Base-by-base conservation (phyloP, 257 asterid species). In the Ilex asprella region DNA sequence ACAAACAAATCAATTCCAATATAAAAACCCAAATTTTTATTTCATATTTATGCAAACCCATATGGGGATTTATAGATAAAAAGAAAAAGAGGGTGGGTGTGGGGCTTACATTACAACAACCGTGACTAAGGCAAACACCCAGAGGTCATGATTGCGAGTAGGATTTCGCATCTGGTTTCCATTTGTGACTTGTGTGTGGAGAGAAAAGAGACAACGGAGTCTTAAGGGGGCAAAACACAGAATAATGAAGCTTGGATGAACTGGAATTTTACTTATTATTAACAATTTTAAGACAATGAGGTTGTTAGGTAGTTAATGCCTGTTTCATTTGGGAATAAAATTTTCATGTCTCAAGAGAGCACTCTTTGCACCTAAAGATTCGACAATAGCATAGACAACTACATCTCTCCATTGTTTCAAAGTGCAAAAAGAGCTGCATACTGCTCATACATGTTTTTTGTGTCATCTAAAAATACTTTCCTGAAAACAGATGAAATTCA, bases 371-470 rank as follows among this genome's bases (percentile, higher is more conserved):
- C 84, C 78, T 65, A 92, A 70, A 30, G 97, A 89, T 75, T 85
- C 95, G 55, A 92, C 79, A 32, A 89, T 89, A 56, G 91, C 95
- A 67, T 91, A 78, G 30, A 84, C 55, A 63, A 97, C 97, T 74
- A 86, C 84, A 57, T 86, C 89, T 53, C 75, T 81, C 47, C 95
- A 91, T 65, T 80, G 71, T 92, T 92, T 39, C 99, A 81, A 65
- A 92, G 97, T 39, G 97, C 99, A 79, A 92, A 92, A 63, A 92
- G 96, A 60, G 96, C 95, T 68, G 78, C 91, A 75, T 89, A 92
- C 1, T 97, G 90, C 78, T 85, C 99, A 47, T 85, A 86, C 99
- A 92, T 92, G 65, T 88, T 72, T 69, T 80, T 81, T 32, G 69
- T 75, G 73, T 89, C 97, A 77, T 68, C 70, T 71, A 92, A 71